Base-by-base conservation (phyloP, 192 early-diverging fungal species). In the Chytriomyces sp. region DNA sequence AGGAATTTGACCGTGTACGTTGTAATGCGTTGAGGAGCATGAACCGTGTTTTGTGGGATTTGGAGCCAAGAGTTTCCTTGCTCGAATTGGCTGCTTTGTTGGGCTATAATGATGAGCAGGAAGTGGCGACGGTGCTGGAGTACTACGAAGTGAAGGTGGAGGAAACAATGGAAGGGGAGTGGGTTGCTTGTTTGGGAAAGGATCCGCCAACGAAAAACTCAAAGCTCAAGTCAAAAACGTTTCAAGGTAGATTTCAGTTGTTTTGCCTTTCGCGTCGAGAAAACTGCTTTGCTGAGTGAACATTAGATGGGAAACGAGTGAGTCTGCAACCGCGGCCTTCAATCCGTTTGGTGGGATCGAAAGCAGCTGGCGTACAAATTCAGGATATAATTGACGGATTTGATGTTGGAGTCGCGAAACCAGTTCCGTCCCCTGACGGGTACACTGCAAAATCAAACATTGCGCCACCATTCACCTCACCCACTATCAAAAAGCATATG, bases 1-100 rank as follows among this genome's bases (percentile, higher is more conserved):
- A 87, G 44, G 89, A 92, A 45, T 95, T 98, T 78, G 81, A 82
- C 0, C 84, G 85, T 49, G 87, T 98, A 35, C 91, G 96, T 43
- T 85, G 89, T 46, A 88, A 89, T 6, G 94, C 90, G 8, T 80
- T 94, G 8, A 86, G 88, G 77, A 89, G 92, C 0, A 91, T 96
- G 89, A 76, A 86, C 46, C 61, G 48, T 50, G 69, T 74, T 18
- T 89, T 92, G 78, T 82, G 84, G 35, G 84, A 88, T 0, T 60
- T 77, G 9, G 59, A 7, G 43, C 76, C 76, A 7, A 44, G 70
- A 61, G 90, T 91, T 62, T 82, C 86, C 0, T 78, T 84, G 47
- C 82, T 85, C 61, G 81, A 85, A 64, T 73, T 93, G 64, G 87
- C 86, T 5, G 80, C 80, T 6, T 77, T 83, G 73, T 76, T 92